Conservation (phyloP, 257 asterid genomes). For the Fraxinus quadrangulata region DNA sequence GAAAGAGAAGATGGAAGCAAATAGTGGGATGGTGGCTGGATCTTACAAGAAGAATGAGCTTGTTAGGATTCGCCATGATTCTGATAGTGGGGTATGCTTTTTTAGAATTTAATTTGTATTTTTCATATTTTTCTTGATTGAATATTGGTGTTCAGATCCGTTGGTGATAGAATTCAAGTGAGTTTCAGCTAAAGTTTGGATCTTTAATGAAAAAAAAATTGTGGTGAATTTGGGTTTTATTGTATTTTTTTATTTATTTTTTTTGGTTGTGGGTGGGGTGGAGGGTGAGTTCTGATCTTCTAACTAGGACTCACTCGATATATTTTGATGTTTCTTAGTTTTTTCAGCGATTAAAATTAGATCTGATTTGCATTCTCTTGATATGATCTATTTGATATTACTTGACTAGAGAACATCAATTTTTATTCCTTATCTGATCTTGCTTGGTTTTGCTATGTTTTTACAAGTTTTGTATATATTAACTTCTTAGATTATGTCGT, state of each 20-base stretch:
- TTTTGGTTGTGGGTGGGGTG: neutral
- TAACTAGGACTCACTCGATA: neutral
- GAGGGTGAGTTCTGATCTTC: neutral
- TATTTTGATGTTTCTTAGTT: neutral
- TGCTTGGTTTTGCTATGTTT: neutral
- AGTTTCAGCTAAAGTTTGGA: neutral
- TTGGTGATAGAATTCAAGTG: neutral
- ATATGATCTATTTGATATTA: neutral
- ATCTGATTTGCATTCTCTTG: slow-evolving; percentile 3
- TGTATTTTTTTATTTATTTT: neutral
- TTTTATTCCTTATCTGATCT: neutral
- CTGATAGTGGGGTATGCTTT: slow-evolving; percentile 57
- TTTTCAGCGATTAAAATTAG: neutral
- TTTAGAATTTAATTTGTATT: neutral
- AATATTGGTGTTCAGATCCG: neutral
- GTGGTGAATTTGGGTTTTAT: neutral
- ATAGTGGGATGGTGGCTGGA: slow-evolving; percentile 87
- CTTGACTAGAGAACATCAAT: neutral
- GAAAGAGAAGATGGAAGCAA: slow-evolving; percentile 61
- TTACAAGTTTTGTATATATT: neutral
- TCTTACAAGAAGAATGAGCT: slow-evolving; percentile 74
- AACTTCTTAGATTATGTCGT: neutral
- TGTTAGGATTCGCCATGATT: slow-evolving; percentile 68
- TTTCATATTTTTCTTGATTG: neutral
- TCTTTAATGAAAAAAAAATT: neutral